Evolutionary conservation across 2,329 filamentous ascomycete species (phyloP).

Genomic region (Talaromyces sp.): DNA sequence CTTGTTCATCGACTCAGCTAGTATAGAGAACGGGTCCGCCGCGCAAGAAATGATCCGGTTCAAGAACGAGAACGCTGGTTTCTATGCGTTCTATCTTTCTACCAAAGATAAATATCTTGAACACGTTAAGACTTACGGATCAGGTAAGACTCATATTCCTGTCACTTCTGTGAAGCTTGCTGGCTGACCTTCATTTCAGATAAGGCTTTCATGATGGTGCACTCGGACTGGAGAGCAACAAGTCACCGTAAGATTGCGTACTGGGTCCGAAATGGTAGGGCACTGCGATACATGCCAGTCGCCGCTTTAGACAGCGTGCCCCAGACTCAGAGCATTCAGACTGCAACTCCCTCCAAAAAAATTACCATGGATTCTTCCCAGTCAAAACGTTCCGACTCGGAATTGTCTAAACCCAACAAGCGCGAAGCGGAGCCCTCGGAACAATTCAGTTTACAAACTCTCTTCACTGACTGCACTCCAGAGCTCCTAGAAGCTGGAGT

Average conservation of each 20-base stretch:
- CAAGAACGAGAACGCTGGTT: constrained; percentile 13
- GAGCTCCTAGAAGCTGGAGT: constrained; percentile 14
- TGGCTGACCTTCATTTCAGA: background rate
- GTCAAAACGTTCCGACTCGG: background rate
- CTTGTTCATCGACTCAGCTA: background rate
- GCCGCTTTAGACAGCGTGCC: background rate
- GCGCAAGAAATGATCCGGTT: constrained; percentile 1
- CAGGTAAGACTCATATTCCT: constrained; percentile 5
- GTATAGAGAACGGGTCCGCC: background rate
- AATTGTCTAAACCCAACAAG: background rate
- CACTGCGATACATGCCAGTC: background rate
- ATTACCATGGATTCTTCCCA: background rate
- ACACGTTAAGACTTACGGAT: background rate
- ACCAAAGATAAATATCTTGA: background rate
- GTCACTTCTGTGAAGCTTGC: background rate
- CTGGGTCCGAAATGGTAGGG: background rate
- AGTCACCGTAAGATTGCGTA: constrained; percentile 8
- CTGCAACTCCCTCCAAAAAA: background rate
- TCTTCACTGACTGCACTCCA: background rate
- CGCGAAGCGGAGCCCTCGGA: background rate
- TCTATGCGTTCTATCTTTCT: constrained; percentile 1
- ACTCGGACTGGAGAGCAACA: background rate
- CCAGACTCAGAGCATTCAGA: background rate
- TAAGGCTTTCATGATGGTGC: constrained; percentile 1
- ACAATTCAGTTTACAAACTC: constrained; percentile 1